phyloP scores from a whole-genome alignment of 495 filamentous ascomycete genomes.

The Xanthoparmelia taractica region DNA sequence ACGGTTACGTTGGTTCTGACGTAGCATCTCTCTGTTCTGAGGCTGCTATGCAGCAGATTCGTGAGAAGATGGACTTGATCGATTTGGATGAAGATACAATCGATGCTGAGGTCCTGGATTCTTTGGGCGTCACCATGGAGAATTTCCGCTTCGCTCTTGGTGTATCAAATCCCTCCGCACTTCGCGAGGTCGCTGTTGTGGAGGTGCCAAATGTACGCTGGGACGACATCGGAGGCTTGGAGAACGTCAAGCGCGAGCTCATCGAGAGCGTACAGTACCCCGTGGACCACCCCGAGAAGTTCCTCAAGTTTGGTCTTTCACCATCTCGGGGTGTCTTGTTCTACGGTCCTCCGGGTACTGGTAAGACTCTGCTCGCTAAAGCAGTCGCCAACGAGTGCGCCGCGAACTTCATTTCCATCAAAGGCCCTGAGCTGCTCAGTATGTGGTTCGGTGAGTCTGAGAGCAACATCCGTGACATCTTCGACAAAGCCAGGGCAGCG shows the following conservation, averaged over 20 bases:
- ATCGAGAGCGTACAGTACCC: slow-evolving; percentile 99
- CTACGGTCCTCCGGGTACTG: slow-evolving; percentile 96
- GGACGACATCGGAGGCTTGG: slow-evolving; percentile 98
- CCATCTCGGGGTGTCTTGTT: slow-evolving; percentile 98
- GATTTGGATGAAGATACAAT: slow-evolving; percentile 99
- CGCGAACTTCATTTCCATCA: slow-evolving; percentile 98
- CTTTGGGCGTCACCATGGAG: slow-evolving; percentile 97
- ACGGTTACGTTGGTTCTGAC: slow-evolving; percentile 98
- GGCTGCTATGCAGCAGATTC: slow-evolving; percentile 99
- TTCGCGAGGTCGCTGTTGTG: slow-evolving; percentile 97
- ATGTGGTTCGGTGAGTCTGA: slow-evolving; percentile 99
- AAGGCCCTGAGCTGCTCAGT: slow-evolving; percentile 93
- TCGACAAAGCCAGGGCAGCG: slow-evolving; percentile 97
- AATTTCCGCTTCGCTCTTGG: slow-evolving; percentile 98
- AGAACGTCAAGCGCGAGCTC: slow-evolving; percentile 98
- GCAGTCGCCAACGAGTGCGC: slow-evolving; percentile 98
- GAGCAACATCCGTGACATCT: slow-evolving; percentile 99
- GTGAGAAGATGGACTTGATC: slow-evolving; percentile 99
- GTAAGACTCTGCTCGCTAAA: slow-evolving; percentile 99
- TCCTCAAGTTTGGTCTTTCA: slow-evolving; percentile 99
- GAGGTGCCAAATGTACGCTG: slow-evolving; percentile 98
- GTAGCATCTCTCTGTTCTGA: slow-evolving; percentile 98
- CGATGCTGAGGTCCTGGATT: slow-evolving; percentile 96
- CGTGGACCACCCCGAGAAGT: slow-evolving; percentile 98
- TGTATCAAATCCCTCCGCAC: slow-evolving; percentile 95